Evolutionary conservation across 2,329 filamentous ascomycete genomes (phyloP).

Genomic region (Ophiosphaerella herpotricha): DNA sequence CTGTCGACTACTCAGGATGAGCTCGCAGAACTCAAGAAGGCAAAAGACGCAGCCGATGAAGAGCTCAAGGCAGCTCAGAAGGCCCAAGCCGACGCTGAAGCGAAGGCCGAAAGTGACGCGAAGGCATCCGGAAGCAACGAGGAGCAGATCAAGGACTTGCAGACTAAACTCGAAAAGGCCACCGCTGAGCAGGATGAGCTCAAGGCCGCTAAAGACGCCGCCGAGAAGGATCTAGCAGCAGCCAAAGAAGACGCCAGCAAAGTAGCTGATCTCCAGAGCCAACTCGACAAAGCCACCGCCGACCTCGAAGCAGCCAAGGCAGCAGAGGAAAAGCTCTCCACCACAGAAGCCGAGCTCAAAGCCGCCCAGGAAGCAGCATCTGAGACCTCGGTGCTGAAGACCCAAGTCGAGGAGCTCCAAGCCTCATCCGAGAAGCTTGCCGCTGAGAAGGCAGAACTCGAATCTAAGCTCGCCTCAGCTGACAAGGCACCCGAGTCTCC

Average conservation of each 20-base stretch:
- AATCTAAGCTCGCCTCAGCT: constrained; percentile 12
- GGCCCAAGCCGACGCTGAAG: constrained; percentile 12
- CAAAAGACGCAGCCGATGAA: constrained; percentile 22
- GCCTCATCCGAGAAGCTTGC: constrained; percentile 25
- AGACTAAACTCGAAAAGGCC: constrained; percentile 16
- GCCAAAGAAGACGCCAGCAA: constrained; percentile 22
- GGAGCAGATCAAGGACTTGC: constrained; percentile 5
- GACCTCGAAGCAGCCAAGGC: constrained; percentile 27
- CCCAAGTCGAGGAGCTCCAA: constrained; percentile 29
- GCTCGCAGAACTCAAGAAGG: constrained; percentile 17
- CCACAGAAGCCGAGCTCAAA: constrained; percentile 7
- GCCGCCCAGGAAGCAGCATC: constrained; percentile 11
- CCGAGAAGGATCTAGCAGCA: constrained; percentile 13
- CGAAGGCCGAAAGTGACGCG: not conserved
- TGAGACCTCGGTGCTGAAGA: constrained; percentile 18
- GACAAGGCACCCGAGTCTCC: constrained; percentile 7
- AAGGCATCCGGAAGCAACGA: constrained; percentile 1
- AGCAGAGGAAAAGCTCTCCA: constrained; percentile 20
- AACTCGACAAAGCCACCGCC: constrained; percentile 27
- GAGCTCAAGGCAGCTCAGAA: constrained; percentile 24
- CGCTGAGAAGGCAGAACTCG: constrained; percentile 27
- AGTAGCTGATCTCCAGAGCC: constrained; percentile 22
- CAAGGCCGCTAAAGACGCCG: constrained; percentile 3
- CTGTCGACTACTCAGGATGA: constrained; percentile 15
- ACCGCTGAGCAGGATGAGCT: constrained; percentile 21